These are phyloP conservation scores for Lecanicillium sp. DNA, from an alignment of 2,329 filamentous ascomycete genomes.

Conservation along the genomic window DNA sequence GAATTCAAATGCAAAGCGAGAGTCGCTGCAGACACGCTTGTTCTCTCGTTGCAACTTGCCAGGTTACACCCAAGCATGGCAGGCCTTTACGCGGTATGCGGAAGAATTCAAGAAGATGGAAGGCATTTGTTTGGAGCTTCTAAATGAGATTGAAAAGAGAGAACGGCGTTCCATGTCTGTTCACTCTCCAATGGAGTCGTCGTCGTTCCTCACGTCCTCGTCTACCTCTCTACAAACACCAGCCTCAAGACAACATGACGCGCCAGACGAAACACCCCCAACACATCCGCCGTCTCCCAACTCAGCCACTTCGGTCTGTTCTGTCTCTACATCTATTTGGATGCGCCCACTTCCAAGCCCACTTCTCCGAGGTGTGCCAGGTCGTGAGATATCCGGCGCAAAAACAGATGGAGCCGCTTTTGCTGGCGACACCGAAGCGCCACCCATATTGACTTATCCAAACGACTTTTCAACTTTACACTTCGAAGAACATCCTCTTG, in stretches of 20 bases:
- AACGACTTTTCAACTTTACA: conserved; percentile 24
- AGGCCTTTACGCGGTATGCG: conserved; percentile 21
- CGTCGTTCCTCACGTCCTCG: conserved; percentile 2
- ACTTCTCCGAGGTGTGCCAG: conserved; percentile 31
- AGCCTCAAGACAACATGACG: background rate
- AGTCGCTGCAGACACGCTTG: conserved; percentile 22
- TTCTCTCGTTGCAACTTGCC: conserved; percentile 24
- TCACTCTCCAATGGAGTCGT: background rate
- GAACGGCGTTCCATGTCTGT: background rate
- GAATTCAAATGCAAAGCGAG: conserved; percentile 12
- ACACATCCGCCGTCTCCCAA: background rate
- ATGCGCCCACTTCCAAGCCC: conserved; percentile 26
- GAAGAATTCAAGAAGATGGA: conserved; percentile 27
- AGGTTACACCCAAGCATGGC: conserved; percentile 19
- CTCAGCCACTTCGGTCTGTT: background rate
- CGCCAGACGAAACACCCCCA: background rate
- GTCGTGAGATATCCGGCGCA: conserved; percentile 28
- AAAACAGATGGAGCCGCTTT: conserved; percentile 29
- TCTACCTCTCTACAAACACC: background rate
- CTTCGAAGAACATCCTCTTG: conserved; percentile 29
- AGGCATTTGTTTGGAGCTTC: conserved; percentile 9
- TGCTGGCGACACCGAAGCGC: conserved; percentile 19
- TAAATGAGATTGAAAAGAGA: conserved; percentile 1
- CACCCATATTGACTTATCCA: conserved; percentile 24
- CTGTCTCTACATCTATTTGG: conserved; percentile 4